Conservation (phyloP, 2,329 filamentous ascomycete genomes). For the Alternaria infectoria region DNA sequence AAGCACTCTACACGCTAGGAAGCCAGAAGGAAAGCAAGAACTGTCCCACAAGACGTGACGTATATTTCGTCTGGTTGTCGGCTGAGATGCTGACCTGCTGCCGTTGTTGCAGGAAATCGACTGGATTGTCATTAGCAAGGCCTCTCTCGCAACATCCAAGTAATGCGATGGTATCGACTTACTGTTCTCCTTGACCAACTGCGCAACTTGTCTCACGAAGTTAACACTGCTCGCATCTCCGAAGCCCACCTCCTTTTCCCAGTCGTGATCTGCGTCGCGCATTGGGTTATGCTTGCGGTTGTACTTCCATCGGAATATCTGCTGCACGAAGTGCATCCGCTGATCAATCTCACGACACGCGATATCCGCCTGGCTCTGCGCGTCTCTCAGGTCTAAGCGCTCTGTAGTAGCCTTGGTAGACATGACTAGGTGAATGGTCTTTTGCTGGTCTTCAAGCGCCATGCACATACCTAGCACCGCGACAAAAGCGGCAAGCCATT, state of each 20-base stretch:
- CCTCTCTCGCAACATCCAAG: neutral
- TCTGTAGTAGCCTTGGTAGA: slow-evolving; percentile 47
- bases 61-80: slow-evolving; percentile 50
- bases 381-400: slow-evolving; percentile 30
- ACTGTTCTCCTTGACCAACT: slow-evolving; percentile 53
- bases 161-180: slow-evolving; percentile 17
- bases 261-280: slow-evolving; percentile 45
- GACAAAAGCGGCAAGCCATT: slow-evolving; percentile 56
- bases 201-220: slow-evolving; percentile 48
- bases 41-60: slow-evolving; percentile 51
- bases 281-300: slow-evolving; percentile 52
- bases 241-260: slow-evolving; percentile 47
- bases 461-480: slow-evolving; percentile 56
- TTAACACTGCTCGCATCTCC: slow-evolving; percentile 41
- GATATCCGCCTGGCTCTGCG: slow-evolving; percentile 44
- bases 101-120: slow-evolving; percentile 47
- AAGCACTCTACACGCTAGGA: slow-evolving; percentile 19
- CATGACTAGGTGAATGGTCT: slow-evolving; percentile 54
- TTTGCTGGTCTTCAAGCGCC: slow-evolving; percentile 57
- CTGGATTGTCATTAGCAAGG: slow-evolving; percentile 32
- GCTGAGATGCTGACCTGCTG: slow-evolving; percentile 46
- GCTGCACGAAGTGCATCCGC: slow-evolving; percentile 52
- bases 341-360: slow-evolving; percentile 55
- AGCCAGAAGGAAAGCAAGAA: slow-evolving; percentile 51
- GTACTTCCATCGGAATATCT: slow-evolving; percentile 57